Evolutionary conservation across 1,139 yeast genomes (phyloP), one percentile per base, ranked within the genome.

Genomic region (Blastobotrys buckinghamii): DNA sequence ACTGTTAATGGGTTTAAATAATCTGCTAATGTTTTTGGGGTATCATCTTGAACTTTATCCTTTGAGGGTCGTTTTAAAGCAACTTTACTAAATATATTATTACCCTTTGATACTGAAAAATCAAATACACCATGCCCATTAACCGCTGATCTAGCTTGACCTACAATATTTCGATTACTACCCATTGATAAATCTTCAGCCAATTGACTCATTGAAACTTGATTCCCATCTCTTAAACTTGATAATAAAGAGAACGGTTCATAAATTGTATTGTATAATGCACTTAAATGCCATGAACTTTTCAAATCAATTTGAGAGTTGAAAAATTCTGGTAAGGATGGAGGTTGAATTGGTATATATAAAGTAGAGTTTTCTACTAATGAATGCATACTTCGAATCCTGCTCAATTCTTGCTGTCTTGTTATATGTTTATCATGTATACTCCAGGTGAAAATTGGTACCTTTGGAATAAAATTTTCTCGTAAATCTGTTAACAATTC

Each of bases 381-480:
- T 33, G 75, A 76, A 5, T 74, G 60, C 16, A 76, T 61, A 1
- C 79, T 65, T 55, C 70, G 70, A 30, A 82, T 74, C 41, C 84
- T 62, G 0, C 80, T 70, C 20, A 76, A 40, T 6, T 57, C 51
- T 16, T 58, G 59, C 20, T 48, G 52, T 12, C 55, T 50, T 0
- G 59, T 44, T 42, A 59, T 43, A 3, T 48, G 44, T 30, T 63
- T 58, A 42, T 70, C 64, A 48, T 67, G 70, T 16, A 76, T 51
- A 0, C 75, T 78, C 82, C 84, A 82, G 0, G 77, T 67, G 67
- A 85, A 78, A 0, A 86, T 58, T 19, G 75, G 63, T 2, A 75
- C 72, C 59, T 84, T 84, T 8, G 89, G 81, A 50, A 79, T 71
- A 56, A 79, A 81, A 54, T 88, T 95, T 63, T 90, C 96, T 47